Evolutionary conservation across 192 early-diverging fungal species (phyloP).

Genomic region (Umbelopsis vinacea): DNA sequence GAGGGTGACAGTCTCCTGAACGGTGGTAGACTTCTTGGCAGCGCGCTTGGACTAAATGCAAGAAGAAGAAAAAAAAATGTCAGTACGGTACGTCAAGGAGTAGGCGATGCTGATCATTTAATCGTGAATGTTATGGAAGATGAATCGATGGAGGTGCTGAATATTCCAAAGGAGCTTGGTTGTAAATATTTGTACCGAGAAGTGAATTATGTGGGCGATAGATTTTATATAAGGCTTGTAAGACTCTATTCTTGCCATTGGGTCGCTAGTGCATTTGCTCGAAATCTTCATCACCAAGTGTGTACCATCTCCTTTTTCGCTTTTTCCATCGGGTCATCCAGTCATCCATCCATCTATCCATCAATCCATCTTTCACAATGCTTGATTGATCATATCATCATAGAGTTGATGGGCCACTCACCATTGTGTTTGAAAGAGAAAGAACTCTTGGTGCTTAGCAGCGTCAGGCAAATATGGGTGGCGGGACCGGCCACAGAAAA

Average conservation of each 20-base stretch:
- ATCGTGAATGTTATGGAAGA: not conserved
- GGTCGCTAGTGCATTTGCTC: too few relatives aligned
- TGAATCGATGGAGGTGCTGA: not conserved
- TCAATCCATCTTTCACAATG: constrained; percentile 2
- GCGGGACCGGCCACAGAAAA: constrained; percentile 3
- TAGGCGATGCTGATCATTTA: not conserved
- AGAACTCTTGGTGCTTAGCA: not conserved
- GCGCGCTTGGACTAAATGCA: constrained; percentile 38
- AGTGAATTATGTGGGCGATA: too few relatives aligned
- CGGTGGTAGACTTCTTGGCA: constrained; percentile 75
- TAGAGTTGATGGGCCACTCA: constrained; percentile 8
- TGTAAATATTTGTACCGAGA: too few relatives aligned
- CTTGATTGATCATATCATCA: not conserved
- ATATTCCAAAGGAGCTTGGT: too few relatives aligned
- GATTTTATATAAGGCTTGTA: too few relatives aligned
- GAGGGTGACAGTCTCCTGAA: constrained; percentile 86
- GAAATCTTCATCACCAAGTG: not conserved
- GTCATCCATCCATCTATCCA: constrained; percentile 27
- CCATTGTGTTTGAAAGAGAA: constrained; percentile 42
- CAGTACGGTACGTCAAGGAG: not conserved
- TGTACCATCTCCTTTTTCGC: not conserved
- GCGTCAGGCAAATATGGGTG: not conserved
- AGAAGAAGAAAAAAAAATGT: not conserved
- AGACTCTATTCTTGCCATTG: too few relatives aligned
- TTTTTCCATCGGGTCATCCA: not conserved